Conservation (phyloP, 345 rosid species). For the Crucihimalaya himalaica region DNA sequence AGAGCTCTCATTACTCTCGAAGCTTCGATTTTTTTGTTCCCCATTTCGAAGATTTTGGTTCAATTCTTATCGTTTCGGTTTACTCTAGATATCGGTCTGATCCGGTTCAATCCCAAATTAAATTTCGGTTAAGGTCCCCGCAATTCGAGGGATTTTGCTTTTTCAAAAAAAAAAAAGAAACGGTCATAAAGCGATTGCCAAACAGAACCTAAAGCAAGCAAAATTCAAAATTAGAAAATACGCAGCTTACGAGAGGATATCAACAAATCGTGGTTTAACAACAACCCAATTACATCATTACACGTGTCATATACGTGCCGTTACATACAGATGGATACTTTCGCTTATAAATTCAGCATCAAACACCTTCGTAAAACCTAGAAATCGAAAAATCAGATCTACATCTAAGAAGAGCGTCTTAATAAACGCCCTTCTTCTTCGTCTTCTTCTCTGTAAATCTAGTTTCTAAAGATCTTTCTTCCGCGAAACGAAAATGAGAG, state of each 20-base stretch:
- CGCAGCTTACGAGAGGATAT: slow-evolving; percentile 26
- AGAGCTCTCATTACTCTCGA: slow-evolving; percentile 45
- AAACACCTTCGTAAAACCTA: background rate
- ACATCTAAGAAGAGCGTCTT: slow-evolving; percentile 56
- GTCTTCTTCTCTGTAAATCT: slow-evolving; percentile 9
- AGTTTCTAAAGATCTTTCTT: background rate
- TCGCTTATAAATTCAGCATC: slow-evolving; percentile 34
- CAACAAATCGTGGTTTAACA: slow-evolving; percentile 20
- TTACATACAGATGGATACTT: slow-evolving; percentile 5
- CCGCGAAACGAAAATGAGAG: slow-evolving; percentile 54
- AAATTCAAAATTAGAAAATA: slow-evolving; percentile 41
- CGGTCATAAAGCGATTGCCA: slow-evolving; percentile 12
- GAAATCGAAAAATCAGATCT: slow-evolving; percentile 18
- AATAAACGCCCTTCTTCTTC: slow-evolving; percentile 48
- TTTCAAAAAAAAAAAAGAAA: slow-evolving; percentile 25
- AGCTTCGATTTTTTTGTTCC: background rate
- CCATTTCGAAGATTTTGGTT: background rate
- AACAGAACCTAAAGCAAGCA: slow-evolving; percentile 27
- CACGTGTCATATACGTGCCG: slow-evolving; percentile 40
- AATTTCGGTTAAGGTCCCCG: background rate
- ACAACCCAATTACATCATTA: slow-evolving; percentile 18
- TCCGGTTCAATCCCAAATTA: slow-evolving; percentile 31
- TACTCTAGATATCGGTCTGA: background rate
- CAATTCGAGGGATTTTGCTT: background rate
- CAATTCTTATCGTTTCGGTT: slow-evolving; percentile 31